Evolutionary conservation across 2,329 filamentous ascomycete genomes (phyloP).

Genomic region (Lasiodiplodia citricola): DNA sequence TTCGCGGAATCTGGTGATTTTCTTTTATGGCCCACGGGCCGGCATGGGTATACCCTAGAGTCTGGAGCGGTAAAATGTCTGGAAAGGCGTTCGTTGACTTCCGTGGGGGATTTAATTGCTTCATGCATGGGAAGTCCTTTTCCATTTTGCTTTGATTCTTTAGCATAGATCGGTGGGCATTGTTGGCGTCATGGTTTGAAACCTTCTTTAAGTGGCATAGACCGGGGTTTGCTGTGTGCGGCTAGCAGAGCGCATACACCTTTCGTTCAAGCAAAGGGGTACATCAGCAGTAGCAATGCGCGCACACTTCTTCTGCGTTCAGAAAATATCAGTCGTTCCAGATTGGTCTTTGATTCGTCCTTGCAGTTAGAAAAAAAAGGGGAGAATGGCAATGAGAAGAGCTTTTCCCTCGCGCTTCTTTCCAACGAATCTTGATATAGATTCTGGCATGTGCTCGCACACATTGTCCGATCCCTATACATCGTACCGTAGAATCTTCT

Average conservation of each 20-base stretch:
- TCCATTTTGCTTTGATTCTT: constrained; percentile 25
- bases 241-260: not conserved
- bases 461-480: not conserved
- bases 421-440: not conserved
- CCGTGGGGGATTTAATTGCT: constrained; percentile 1
- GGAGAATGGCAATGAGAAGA: constrained; percentile 7
- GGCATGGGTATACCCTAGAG: constrained; percentile 27
- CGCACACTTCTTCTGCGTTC: not conserved
- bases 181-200: constrained; percentile 15
- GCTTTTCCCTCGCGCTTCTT: not conserved
- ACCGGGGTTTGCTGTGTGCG: not conserved
- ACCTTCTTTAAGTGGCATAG: constrained; percentile 1
- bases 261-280: not conserved
- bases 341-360: not conserved
- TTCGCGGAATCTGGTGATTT: constrained; percentile 9
- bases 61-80: constrained; percentile 23
- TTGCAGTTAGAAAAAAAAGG: not conserved
- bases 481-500: not conserved
- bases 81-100: constrained; percentile 19
- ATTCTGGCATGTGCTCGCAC: not conserved
- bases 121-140: not conserved
- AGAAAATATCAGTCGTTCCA: constrained; percentile 1
- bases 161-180: constrained; percentile 32
- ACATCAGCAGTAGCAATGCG: not conserved
- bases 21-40: constrained; percentile 12